Evolutionary conservation across 2,329 filamentous ascomycete species (phyloP).

Genomic region (Cryphonectria nitschkei): DNA sequence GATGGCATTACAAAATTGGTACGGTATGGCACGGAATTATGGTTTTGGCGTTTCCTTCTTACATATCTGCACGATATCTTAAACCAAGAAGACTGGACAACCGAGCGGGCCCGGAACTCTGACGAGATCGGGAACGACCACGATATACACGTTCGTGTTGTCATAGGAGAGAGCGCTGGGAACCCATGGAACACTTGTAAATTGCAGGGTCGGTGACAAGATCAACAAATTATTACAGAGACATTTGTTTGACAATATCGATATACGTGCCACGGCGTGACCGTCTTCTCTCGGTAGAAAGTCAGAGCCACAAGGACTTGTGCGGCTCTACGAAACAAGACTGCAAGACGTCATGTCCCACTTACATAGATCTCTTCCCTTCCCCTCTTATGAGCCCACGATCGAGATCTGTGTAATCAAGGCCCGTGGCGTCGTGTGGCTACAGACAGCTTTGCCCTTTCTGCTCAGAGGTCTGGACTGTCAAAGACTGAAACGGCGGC

Average conservation of each 20-base stretch:
- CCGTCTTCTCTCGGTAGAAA: neutral
- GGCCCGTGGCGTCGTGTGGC: neutral
- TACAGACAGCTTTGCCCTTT: neutral
- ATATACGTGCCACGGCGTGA: neutral
- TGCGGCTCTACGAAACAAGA: slow-evolving; percentile 1
- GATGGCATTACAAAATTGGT: neutral
- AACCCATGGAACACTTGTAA: neutral
- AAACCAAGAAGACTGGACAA: neutral
- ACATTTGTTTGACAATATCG: slow-evolving; percentile 15
- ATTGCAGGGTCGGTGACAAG: neutral
- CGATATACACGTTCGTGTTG: neutral
- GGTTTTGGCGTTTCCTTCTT: neutral
- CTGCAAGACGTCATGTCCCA: neutral
- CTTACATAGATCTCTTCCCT: neutral
- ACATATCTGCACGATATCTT: neutral
- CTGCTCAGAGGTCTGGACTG: neutral
- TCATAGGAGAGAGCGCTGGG: neutral
- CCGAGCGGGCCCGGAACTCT: neutral
- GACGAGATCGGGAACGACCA: neutral
- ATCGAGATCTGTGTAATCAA: slow-evolving; percentile 12
- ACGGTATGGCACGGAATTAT: neutral
- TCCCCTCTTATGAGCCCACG: neutral
- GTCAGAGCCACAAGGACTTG: neutral
- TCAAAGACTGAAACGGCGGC: neutral
- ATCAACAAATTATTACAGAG: slow-evolving; percentile 8